These are phyloP conservation scores for Sporothrix dimorphospora DNA, from an alignment of 2,329 filamentous ascomycete species.

Conservation along the genomic window DNA sequence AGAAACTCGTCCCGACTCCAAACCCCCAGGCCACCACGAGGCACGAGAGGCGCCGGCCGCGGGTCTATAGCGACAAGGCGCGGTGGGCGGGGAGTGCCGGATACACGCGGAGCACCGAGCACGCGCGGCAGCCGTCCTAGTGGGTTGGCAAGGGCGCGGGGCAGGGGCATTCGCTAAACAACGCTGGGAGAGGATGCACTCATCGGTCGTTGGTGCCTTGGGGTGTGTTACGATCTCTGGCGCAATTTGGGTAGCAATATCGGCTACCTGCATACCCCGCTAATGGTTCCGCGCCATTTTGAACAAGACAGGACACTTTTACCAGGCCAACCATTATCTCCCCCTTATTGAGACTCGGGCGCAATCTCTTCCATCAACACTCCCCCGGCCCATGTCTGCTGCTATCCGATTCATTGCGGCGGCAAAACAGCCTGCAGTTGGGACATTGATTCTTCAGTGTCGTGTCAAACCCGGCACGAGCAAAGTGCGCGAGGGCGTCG, in stretches of 20 bases:
- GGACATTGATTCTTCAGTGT: constrained; percentile 63
- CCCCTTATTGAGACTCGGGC: background rate
- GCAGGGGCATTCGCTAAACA: constrained; percentile 50
- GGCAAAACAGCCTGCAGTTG: constrained; percentile 50
- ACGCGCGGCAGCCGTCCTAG: constrained; percentile 46
- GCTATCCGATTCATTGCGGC: constrained; percentile 52
- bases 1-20: constrained; percentile 53
- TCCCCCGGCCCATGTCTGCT: background rate
- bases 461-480: constrained; percentile 69
- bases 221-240: background rate
- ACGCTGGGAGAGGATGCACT: background rate
- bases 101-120: constrained; percentile 41
- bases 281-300: background rate
- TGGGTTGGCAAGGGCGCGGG: constrained; percentile 52
- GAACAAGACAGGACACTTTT: background rate
- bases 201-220: background rate
- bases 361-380: background rate
- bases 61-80: constrained; percentile 41
- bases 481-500: constrained; percentile 64
- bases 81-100: constrained; percentile 40
- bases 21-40: constrained; percentile 52
- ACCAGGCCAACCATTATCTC: background rate
- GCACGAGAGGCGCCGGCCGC: constrained; percentile 49
- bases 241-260: background rate
- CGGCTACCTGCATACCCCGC: constrained; percentile 32